Conservation (phyloP, 164 flowering plant genomes). For the Chloranthus sessilifolius region DNA sequence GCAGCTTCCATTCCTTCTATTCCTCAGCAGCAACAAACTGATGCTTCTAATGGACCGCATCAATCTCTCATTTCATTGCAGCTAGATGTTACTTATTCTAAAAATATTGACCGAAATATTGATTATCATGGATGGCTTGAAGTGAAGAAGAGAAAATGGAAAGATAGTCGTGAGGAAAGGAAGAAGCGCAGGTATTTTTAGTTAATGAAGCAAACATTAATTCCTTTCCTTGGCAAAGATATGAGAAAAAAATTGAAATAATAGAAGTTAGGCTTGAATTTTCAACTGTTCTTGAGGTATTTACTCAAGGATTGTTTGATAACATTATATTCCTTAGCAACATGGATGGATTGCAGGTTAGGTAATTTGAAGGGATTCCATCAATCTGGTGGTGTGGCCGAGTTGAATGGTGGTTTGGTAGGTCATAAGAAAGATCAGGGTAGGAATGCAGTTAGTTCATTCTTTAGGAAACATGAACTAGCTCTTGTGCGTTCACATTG, state of each 20-base stretch:
- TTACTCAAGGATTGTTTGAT: neutral
- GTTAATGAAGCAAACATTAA: too few species aligned
- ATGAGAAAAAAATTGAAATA: too few species aligned
- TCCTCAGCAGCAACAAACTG: slow-evolving; percentile 17
- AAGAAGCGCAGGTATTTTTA: slow-evolving; percentile 80
- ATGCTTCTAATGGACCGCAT: slow-evolving; percentile 12
- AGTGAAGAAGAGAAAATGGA: slow-evolving; percentile 88
- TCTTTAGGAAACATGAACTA: slow-evolving; percentile 64
- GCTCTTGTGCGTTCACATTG: slow-evolving; percentile 62
- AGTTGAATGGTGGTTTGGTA: slow-evolving; percentile 16
- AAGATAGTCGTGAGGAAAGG: slow-evolving; percentile 55
- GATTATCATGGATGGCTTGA: slow-evolving; percentile 98
- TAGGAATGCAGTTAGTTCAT: slow-evolving; percentile 62
- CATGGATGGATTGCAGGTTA: slow-evolving; percentile 41
- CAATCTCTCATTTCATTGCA: slow-evolving; percentile 11
- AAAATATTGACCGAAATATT: slow-evolving; percentile 55
- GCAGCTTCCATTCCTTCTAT: neutral
- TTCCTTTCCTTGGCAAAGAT: neutral
- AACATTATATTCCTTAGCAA: slow-evolving; percentile 3
- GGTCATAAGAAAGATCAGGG: slow-evolving; percentile 33
- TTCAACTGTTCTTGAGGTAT: too few species aligned
- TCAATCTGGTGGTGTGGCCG: slow-evolving; percentile 23
- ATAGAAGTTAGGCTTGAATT: too few species aligned
- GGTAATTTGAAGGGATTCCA: slow-evolving; percentile 26
- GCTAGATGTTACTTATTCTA: slow-evolving; percentile 16